These are phyloP conservation scores for Pulveroboletus ravenelii DNA, from an alignment of 768 basidiomycete species.

Conservation along the genomic window DNA sequence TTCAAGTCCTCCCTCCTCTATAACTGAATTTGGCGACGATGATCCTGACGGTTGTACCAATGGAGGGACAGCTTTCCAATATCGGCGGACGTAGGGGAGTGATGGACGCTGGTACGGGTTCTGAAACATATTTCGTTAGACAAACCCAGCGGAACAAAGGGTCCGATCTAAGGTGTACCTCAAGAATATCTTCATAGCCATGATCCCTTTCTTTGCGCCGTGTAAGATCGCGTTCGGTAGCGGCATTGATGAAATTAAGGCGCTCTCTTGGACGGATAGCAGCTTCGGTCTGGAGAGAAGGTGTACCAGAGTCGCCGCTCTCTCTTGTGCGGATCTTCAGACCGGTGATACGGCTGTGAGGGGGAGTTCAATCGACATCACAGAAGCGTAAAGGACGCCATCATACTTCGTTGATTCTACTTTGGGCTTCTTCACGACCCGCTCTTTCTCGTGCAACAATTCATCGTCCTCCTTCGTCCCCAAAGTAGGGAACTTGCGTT, in stretches of 20 bases:
- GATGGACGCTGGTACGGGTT: conserved; percentile 66
- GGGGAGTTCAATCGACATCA: not conserved
- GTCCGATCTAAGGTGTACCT: conserved; percentile 44
- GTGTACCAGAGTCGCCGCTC: conserved; percentile 36
- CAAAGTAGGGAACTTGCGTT: conserved; percentile 63
- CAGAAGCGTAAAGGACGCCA: no score
- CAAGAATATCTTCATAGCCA: conserved; percentile 83
- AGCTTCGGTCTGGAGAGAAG: conserved; percentile 40
- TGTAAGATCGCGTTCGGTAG: conserved; percentile 57
- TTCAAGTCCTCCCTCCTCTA: conserved; percentile 21
- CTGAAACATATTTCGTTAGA: conserved; percentile 34
- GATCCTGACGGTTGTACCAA: conserved; percentile 32
- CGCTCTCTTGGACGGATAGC: conserved; percentile 65
- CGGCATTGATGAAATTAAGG: conserved; percentile 45
- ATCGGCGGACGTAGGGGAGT: conserved; percentile 52
- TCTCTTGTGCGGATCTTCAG: conserved; percentile 53
- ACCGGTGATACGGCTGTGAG: conserved; percentile 41
- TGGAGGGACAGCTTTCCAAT: conserved; percentile 60
- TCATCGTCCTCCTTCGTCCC: conserved; percentile 68
- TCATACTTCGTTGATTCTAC: conserved; percentile 19
- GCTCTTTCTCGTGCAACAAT: conserved; percentile 66
- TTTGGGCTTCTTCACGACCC: conserved; percentile 56
- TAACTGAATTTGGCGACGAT: conserved; percentile 21
- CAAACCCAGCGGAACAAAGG: not conserved
- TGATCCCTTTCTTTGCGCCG: conserved; percentile 70